phyloP scores from a whole-genome alignment of 257 asterid genomes.

The Solanum pennellii region DNA sequence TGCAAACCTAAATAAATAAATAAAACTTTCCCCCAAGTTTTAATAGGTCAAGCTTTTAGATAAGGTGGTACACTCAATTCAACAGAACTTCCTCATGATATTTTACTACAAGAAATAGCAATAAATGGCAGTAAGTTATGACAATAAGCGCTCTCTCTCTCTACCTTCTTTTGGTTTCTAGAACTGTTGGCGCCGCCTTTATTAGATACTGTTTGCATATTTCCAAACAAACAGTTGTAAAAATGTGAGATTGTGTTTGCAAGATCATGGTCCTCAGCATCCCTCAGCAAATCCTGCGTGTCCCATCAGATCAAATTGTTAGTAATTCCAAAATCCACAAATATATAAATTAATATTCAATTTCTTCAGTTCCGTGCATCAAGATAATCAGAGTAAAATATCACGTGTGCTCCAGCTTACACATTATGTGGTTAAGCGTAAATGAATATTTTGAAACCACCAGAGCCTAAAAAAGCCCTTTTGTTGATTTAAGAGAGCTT shows the following conservation, averaged over 20 bases:
- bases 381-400: not conserved
- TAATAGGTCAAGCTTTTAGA: not conserved
- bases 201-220: slow-evolving; percentile 26
- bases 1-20: not conserved
- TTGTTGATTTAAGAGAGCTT: not conserved
- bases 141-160: not conserved
- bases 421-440: not conserved
- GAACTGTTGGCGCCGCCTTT: slow-evolving; percentile 37
- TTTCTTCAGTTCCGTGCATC: not conserved
- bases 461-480: not conserved
- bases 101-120: not conserved
- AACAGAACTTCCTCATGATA: not conserved
- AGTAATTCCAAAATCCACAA: not conserved
- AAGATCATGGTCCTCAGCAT: slow-evolving; percentile 80
- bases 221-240: slow-evolving; percentile 70
- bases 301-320: not conserved
- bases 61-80: not conserved
- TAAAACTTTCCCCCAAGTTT: not conserved
- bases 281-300: slow-evolving; percentile 71
- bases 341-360: not conserved
- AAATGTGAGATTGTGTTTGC: slow-evolving; percentile 65
- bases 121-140: not conserved
- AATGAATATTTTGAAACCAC: not conserved
- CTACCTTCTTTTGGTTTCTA: slow-evolving; percentile 58
- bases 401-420: not conserved